phyloP scores from a whole-genome alignment of 2,329 filamentous ascomycete species.

The Colletotrichum higginsianum region DNA sequence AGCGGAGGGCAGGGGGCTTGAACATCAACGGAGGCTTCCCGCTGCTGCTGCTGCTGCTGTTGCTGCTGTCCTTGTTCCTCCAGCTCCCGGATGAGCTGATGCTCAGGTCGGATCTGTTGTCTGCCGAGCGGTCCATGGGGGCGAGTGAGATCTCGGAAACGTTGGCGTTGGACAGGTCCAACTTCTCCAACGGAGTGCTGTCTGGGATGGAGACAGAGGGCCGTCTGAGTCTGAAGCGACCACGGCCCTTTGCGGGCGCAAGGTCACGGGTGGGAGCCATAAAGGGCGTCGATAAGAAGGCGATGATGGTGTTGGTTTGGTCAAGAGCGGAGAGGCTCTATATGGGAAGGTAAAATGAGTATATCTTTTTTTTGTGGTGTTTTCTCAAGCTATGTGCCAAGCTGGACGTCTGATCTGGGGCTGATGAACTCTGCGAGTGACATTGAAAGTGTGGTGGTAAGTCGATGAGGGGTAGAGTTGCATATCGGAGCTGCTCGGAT shows the following conservation, averaged over 20 bases:
- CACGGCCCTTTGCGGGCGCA: conserved; percentile 32
- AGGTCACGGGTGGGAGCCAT: conserved; percentile 41
- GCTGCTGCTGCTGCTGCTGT: background rate
- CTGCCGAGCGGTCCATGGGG: conserved; percentile 28
- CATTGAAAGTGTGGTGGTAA: conserved; percentile 41
- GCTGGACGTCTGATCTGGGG: conserved; percentile 42
- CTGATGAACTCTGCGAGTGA: conserved; percentile 38
- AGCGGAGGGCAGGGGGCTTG: conserved; percentile 41
- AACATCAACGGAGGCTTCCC: conserved; percentile 38
- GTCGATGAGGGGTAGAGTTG: conserved; percentile 40
- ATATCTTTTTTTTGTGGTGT: conserved; percentile 16
- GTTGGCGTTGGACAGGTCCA: conserved; percentile 41
- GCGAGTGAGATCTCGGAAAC: conserved; percentile 38
- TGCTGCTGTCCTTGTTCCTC: conserved; percentile 11
- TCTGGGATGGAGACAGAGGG: conserved; percentile 40
- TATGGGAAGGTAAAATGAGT: background rate
- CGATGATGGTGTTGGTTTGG: conserved; percentile 4
- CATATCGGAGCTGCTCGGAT: conserved; percentile 41
- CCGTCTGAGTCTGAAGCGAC: conserved; percentile 37
- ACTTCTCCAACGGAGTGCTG: conserved; percentile 33
- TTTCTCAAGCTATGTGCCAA: conserved; percentile 42
- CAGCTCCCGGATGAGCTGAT: conserved; percentile 32
- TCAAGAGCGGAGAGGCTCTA: conserved; percentile 4
- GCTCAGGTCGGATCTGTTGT: conserved; percentile 37
- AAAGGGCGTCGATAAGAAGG: conserved; percentile 4